Percentiles rank a stretch among this genome's conserved stretches.
phyloP scores from a whole-genome alignment of 2,329 filamentous ascomycete genomes.

The Diatrype stigma region DNA sequence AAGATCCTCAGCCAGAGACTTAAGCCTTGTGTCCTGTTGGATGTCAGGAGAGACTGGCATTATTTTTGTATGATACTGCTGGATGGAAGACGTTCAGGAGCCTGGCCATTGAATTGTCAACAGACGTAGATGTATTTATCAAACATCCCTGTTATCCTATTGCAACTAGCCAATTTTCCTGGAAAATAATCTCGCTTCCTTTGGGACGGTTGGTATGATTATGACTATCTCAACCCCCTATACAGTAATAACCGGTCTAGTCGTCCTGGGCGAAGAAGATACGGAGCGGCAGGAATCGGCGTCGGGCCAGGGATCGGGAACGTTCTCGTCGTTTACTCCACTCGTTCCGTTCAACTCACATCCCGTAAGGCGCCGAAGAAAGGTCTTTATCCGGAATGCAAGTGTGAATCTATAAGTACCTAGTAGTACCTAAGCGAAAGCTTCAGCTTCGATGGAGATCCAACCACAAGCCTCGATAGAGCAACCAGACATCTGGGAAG shows the following conservation, averaged over 20 bases:
- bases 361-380: neutral
- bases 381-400: too few relatives aligned
- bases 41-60: neutral
- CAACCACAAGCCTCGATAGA: neutral
- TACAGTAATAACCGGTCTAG: neutral
- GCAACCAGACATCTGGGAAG: neutral
- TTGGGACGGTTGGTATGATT: neutral
- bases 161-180: neutral
- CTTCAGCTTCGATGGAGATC: neutral
- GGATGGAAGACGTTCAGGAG: too few relatives aligned
- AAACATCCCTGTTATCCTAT: neutral
- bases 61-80: neutral
- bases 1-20: neutral
- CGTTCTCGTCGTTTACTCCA: neutral
- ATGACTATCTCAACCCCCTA: neutral
- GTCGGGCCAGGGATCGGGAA: neutral
- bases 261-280: neutral
- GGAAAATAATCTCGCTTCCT: neutral
- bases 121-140: too few relatives aligned
- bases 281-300: neutral
- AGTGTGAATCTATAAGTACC: too few relatives aligned
- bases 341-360: neutral
- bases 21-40: neutral
- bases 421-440: neutral
- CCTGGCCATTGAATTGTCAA: too few relatives aligned